phyloP scores from a whole-genome alignment of 495 filamentous ascomycete genomes.

The Evernia prunastri region DNA sequence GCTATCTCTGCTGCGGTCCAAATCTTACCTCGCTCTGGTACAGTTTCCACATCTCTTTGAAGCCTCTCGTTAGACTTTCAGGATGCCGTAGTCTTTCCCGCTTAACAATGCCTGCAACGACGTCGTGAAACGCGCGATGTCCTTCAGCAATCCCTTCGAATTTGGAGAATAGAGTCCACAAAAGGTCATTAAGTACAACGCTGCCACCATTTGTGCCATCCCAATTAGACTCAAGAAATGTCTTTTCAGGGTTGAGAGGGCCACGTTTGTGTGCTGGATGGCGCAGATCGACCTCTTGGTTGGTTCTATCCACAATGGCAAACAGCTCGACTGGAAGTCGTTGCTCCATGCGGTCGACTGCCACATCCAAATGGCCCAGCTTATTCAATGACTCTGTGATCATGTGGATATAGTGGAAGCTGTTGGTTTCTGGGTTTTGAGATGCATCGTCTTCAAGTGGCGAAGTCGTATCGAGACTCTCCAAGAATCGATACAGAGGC shows the following conservation, averaged over 20 bases:
- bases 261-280: conserved; percentile 66
- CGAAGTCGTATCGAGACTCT: conserved; percentile 63
- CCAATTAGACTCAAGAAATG: conserved; percentile 50
- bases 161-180: conserved; percentile 90
- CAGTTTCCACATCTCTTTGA: conserved; percentile 92
- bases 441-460: conserved; percentile 79
- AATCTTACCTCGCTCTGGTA: conserved; percentile 62
- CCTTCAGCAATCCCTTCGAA: conserved; percentile 96
- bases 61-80: conserved; percentile 62
- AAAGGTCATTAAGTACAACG: conserved; percentile 77
- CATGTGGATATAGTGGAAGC: conserved; percentile 84
- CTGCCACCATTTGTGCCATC: conserved; percentile 65
- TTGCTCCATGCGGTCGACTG: conserved; percentile 85
- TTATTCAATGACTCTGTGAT: conserved; percentile 84
- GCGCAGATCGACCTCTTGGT: conserved; percentile 83
- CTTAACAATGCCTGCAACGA: conserved; percentile 71
- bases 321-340: conserved; percentile 91
- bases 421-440: conserved; percentile 90
- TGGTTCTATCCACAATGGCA: conserved; percentile 87
- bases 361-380: conserved; percentile 75
- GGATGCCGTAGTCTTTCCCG: conserved; percentile 58
- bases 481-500: conserved; percentile 71
- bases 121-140: conserved; percentile 88
- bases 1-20: not conserved
- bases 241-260: conserved; percentile 36